Evolutionary conservation across 2,329 filamentous ascomycete species (phyloP).

Genomic region (Fusarium penzigii): DNA sequence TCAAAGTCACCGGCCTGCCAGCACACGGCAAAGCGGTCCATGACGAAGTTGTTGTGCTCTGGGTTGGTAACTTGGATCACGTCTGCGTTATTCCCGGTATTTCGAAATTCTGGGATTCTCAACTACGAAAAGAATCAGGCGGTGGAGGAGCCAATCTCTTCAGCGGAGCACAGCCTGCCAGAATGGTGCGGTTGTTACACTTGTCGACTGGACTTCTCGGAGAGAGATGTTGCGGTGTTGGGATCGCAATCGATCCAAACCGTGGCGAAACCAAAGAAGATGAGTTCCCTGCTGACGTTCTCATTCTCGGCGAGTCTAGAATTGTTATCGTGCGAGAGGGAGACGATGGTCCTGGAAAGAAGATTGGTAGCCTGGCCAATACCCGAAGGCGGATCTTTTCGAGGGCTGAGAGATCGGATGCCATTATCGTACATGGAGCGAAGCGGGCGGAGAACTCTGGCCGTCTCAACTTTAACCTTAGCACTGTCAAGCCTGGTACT

Average conservation of each 20-base stretch:
- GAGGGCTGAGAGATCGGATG: constrained; percentile 45
- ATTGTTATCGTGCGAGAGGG: constrained; percentile 56
- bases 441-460: constrained; percentile 36
- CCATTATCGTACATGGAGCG: constrained; percentile 55
- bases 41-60: constrained; percentile 58
- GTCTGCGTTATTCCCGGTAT: constrained; percentile 58
- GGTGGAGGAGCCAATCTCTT: constrained; percentile 57
- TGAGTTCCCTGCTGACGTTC: constrained; percentile 52
- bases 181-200: constrained; percentile 58
- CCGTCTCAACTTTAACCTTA: constrained; percentile 53
- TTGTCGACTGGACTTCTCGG: constrained; percentile 56
- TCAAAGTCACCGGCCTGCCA: constrained; percentile 50
- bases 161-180: constrained; percentile 53
- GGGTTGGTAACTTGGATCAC: constrained; percentile 58
- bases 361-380: constrained; percentile 41
- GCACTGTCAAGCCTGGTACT: constrained; percentile 43
- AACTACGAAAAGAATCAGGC: constrained; percentile 52
- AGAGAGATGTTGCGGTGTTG: constrained; percentile 56
- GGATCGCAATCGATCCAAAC: constrained; percentile 43
- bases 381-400: constrained; percentile 39
- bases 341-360: constrained; percentile 48
- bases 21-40: constrained; percentile 43
- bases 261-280: constrained; percentile 31
- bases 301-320: constrained; percentile 57
- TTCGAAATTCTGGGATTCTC: constrained; percentile 60